phyloP scores from a whole-genome alignment of 2,329 filamentous ascomycete species.

The Tolypocladium tundrense region DNA sequence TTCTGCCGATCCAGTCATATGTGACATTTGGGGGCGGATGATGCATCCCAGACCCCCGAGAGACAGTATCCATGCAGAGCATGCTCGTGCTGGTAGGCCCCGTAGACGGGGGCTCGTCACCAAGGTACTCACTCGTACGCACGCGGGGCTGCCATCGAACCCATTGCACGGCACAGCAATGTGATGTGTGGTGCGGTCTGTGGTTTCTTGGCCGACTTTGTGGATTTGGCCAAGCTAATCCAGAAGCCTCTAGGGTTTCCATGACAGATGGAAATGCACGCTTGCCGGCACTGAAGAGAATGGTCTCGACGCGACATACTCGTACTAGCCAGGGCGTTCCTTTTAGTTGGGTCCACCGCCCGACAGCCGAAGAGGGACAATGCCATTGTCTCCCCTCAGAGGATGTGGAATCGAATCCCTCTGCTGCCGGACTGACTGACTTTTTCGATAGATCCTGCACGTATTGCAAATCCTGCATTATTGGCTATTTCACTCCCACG shows the following conservation, averaged over 20 bases:
- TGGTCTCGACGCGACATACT: no score
- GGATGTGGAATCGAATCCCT: neutral
- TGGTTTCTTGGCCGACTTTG: neutral
- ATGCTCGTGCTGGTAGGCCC: neutral
- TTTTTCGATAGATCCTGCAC: neutral
- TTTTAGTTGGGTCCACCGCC: neutral
- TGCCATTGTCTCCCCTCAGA: neutral
- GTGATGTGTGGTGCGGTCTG: neutral
- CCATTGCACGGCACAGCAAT: neutral
- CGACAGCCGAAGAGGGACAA: neutral
- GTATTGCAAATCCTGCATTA: neutral
- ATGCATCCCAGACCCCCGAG: neutral
- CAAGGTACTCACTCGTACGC: no score
- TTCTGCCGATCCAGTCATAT: neutral
- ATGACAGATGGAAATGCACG: neutral
- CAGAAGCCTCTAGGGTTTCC: neutral
- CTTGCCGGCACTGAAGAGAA: neutral
- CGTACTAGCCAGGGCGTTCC: neutral
- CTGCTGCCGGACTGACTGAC: neutral
- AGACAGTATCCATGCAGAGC: neutral
- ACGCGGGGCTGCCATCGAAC: neutral
- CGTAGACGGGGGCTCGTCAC: neutral
- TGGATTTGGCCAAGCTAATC: neutral
- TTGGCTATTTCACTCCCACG: neutral
- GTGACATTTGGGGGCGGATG: neutral